Conservation (phyloP, 31 red algal genomes). For the Endocladia muricata region DNA sequence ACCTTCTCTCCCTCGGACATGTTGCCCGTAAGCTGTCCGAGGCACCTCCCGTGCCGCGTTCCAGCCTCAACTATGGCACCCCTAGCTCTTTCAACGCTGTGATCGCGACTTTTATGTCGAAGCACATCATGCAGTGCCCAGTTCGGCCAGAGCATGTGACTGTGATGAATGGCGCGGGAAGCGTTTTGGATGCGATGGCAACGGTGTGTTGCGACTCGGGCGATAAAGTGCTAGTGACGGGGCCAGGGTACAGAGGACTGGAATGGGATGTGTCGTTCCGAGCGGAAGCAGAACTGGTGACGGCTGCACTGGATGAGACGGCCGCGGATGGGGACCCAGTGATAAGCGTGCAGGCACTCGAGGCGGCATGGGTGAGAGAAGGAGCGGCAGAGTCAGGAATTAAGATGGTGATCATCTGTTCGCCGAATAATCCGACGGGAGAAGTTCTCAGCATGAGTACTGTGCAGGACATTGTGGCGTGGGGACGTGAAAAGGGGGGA, state of each 20-base stretch:
- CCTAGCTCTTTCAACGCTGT: constrained; percentile 1
- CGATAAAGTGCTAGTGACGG: constrained; percentile 49
- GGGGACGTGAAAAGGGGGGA: constrained; percentile 36
- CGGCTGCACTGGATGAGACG: constrained; percentile 11
- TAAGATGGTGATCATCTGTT: constrained; percentile 47
- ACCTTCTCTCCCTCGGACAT: constrained; percentile 29
- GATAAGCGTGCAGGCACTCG: constrained; percentile 25
- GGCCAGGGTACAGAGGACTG: constrained; percentile 61
- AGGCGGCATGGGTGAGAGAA: constrained; percentile 18
- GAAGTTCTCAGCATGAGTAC: constrained; percentile 35
- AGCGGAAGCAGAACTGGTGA: not conserved
- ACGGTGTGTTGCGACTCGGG: constrained; percentile 41
- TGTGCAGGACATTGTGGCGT: constrained; percentile 46
- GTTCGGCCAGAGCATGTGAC: constrained; percentile 6
- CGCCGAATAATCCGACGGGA: constrained; percentile 81
- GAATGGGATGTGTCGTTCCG: constrained; percentile 28
- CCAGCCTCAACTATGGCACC: constrained; percentile 23
- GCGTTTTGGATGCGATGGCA: constrained; percentile 39
- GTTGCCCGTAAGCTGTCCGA: constrained; percentile 1
- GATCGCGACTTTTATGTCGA: constrained; percentile 12
- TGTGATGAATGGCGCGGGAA: constrained; percentile 23
- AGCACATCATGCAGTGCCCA: constrained; percentile 8
- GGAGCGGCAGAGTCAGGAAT: not conserved
- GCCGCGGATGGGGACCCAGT: not conserved
- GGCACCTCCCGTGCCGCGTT: not conserved